Percentiles rank a stretch among this genome's conserved stretches.
Evolutionary conservation across 2,329 filamentous ascomycete genomes (phyloP).

Genomic region (Phialocephala subalpina): DNA sequence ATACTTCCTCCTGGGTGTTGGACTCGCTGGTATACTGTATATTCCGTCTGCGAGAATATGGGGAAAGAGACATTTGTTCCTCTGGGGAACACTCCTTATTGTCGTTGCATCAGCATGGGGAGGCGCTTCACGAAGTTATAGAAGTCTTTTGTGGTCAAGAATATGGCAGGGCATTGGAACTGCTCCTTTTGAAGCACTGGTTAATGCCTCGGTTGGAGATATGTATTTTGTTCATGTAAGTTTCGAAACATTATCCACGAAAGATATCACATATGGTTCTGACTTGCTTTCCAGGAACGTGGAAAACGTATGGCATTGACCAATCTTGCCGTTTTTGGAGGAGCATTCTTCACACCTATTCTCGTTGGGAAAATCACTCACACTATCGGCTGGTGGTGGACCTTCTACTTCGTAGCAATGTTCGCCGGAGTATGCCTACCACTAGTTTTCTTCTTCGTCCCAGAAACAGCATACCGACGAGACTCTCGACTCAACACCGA

Average conservation of each 20-base stretch:
- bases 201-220: constrained; percentile 90
- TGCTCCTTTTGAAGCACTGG: constrained; percentile 88
- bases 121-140: constrained; percentile 69
- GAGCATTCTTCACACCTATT: constrained; percentile 84
- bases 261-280: not conserved
- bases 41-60: constrained; percentile 89
- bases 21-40: constrained; percentile 82
- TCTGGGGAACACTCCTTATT: constrained; percentile 78
- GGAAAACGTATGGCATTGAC: constrained; percentile 87
- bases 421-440: constrained; percentile 77
- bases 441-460: constrained; percentile 78
- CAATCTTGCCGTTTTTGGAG: constrained; percentile 75
- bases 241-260: constrained; percentile 13
- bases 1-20: constrained; percentile 86
- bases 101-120: constrained; percentile 81
- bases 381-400: constrained; percentile 83
- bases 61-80: constrained; percentile 90
- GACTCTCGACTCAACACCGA: constrained; percentile 75
- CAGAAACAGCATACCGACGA: constrained; percentile 82
- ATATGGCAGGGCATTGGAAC: constrained; percentile 87
- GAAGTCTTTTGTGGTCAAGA: constrained; percentile 77
- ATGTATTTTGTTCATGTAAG: constrained; percentile 87
- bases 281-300: constrained; percentile 60
- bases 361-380: constrained; percentile 86
- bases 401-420: constrained; percentile 88